Conservation (phyloP, 192 early-diverging fungal genomes). For the Chytriomyces sp. region DNA sequence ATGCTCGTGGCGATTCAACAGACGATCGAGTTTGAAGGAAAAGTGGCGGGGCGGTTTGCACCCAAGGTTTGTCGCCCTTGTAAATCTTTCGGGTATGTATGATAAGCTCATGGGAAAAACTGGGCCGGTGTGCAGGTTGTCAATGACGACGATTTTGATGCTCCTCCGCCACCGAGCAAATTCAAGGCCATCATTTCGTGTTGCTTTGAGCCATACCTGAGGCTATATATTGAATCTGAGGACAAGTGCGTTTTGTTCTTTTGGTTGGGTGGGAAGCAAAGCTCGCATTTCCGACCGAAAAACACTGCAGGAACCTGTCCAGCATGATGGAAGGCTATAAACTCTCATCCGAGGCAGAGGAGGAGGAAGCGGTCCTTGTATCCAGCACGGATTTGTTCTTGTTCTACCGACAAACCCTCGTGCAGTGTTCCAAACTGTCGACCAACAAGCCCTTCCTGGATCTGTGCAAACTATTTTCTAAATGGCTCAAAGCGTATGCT, state of each 20-base stretch:
- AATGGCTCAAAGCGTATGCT: slow-evolving; percentile 78
- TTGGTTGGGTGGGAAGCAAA: no score
- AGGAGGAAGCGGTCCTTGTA: slow-evolving; percentile 71
- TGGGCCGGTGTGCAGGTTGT: no score
- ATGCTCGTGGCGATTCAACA: slow-evolving; percentile 76
- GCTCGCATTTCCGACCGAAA: neutral
- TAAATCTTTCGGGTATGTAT: neutral
- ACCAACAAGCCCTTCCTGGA: slow-evolving; percentile 86
- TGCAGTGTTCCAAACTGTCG: slow-evolving; percentile 81
- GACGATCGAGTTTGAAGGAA: slow-evolving; percentile 89
- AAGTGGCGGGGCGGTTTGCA: slow-evolving; percentile 74
- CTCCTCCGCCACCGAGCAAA: slow-evolving; percentile 38
- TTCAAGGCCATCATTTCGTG: slow-evolving; percentile 81
- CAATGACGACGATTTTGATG: slow-evolving; percentile 6
- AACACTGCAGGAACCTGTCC: slow-evolving; percentile 53
- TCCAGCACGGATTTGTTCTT: slow-evolving; percentile 92
- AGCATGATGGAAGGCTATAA: slow-evolving; percentile 60
- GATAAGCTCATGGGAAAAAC: neutral
- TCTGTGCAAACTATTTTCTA: slow-evolving; percentile 77
- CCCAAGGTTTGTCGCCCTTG: slow-evolving; percentile 39
- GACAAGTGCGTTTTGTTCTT: slow-evolving; percentile 52
- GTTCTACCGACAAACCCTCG: slow-evolving; percentile 86
- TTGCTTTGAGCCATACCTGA: slow-evolving; percentile 86
- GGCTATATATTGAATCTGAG: slow-evolving; percentile 85
- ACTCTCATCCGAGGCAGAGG: slow-evolving; percentile 43